phyloP scores from a whole-genome alignment of 106 monocot species.

The Agapanthus africanus region DNA sequence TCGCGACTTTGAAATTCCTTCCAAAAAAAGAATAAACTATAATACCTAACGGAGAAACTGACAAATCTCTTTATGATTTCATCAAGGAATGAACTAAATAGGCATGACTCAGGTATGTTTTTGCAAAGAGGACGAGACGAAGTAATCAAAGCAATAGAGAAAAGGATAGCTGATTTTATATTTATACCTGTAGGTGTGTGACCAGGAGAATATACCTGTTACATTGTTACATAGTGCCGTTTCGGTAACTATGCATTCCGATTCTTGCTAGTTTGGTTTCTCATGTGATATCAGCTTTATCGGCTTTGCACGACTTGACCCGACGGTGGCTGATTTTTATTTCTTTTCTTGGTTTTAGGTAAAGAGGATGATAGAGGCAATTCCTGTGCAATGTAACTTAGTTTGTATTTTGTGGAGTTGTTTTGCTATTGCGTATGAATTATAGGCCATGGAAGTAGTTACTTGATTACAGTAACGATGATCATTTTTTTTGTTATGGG shows the following conservation, averaged over 20 bases:
- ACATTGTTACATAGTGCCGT: neutral
- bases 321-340: neutral
- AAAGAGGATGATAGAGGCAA: neutral
- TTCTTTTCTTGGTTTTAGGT: neutral
- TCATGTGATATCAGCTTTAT: too few relatives aligned
- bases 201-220: too few relatives aligned
- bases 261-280: neutral
- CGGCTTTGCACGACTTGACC: neutral
- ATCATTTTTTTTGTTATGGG: neutral
- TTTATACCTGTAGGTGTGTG: slow-evolving; percentile 40
- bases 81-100: neutral
- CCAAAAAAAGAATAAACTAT: neutral
- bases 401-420: neutral
- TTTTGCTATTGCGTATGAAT: neutral
- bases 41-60: neutral
- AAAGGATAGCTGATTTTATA: slow-evolving; percentile 37
- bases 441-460: neutral
- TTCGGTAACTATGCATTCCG: neutral
- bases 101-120: slow-evolving; percentile 27
- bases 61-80: neutral
- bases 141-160: slow-evolving; percentile 27
- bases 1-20: neutral
- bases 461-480: neutral
- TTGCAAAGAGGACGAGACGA: slow-evolving; percentile 28
- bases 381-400: neutral